Evolutionary conservation across 148 eudicot species (phyloP), one percentile per base, ranked within the genome.

Genomic region (Silene conica): DNA sequence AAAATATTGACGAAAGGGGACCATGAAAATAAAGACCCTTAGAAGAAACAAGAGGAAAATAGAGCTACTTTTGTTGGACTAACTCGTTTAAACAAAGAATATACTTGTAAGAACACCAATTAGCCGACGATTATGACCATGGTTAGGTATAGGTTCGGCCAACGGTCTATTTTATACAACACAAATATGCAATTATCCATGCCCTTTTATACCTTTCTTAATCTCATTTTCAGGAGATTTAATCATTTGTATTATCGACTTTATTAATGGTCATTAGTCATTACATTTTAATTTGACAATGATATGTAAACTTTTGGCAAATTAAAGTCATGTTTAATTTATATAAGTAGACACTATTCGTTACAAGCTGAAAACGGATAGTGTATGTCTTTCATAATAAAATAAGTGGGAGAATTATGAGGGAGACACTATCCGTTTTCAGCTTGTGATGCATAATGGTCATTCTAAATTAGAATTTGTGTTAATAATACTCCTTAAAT

Each of bases 71-170:
- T 63, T 54, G 25, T 56, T 62, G 74, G 79, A 69, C 63, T 20
- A 22, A 11, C 12, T 62, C 43, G 28, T 31, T 77, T 72, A 48
- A 48, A 48, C 0, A 38, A 73, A 73, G 26, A 7, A 43, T 58
- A 34, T n/a, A 67, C 21, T 58, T 9, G 34, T 57, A 2, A 65
- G 57, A 66, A 19, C 48, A 43, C 38, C 71, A 19, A 23, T 64
- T 6, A 63, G 72, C 75, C 80, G 60, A 8, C 68, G 25, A 18
- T 23, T 71, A n/a, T 55, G 66, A 77, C 76, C 26, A 50, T 8
- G 3, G 4, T 73, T 78, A 73, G 76, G 81, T 73, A 3, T 55
- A 48, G 26, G 76, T 69, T 72, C 25, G 72, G 73, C 77, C 81
- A 78, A 78, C 80, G n/a, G 45, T 70, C 4, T 9, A 2, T 63